Base-by-base conservation (phyloP, 2,329 filamentous ascomycete species). In the Cordyceps fumosorosea region DNA sequence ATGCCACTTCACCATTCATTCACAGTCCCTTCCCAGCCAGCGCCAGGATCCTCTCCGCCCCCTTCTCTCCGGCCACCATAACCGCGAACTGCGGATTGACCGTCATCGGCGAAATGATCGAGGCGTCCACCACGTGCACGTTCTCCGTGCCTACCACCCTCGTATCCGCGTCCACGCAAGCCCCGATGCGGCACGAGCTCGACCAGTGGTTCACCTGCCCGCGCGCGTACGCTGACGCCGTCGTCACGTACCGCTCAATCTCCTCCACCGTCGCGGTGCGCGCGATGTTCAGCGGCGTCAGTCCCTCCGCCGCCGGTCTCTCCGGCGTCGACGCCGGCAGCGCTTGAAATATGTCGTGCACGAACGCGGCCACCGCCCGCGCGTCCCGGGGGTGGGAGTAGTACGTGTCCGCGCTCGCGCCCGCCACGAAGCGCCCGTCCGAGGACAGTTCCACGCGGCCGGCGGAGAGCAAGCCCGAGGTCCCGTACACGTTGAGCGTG, bases 401-500 rank as follows among this genome's bases (percentile, higher is more conserved):
- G 70, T 81, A 83, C 61, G 81, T 71, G 22, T 74, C 74, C 2
- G 66, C 65, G 48, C 74, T 72, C 0, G 79, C 74, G 2, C 75
- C 74, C 0, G 80, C 76, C 5, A 75, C 70, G 64, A 78, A 79
- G 1, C 75, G 75, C 1, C 71, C 69, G 54, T 80, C 77, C 16
- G 66, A 56, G 3, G 71, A 68, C 0, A 83, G 74, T 7, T 74
- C 67, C 3, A 83, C 80, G 5, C 74, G 72, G 1, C 81, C 80
- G 0, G 74, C 69, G 2, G 81, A 84, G 6, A 76, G 74, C 24
- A 84, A 73, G 1, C 82, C 82, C 0, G 81, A 83, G 0, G 82
- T 84, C 10, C 81, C 81, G 71, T 84, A 84, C 5, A 84, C 70
- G 68, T 84, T 84, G 22, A 84, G 73, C 0, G 81, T 84, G 57